Conservation (phyloP, 2,329 filamentous ascomycete species). For the Scedosporium dehoogii region DNA sequence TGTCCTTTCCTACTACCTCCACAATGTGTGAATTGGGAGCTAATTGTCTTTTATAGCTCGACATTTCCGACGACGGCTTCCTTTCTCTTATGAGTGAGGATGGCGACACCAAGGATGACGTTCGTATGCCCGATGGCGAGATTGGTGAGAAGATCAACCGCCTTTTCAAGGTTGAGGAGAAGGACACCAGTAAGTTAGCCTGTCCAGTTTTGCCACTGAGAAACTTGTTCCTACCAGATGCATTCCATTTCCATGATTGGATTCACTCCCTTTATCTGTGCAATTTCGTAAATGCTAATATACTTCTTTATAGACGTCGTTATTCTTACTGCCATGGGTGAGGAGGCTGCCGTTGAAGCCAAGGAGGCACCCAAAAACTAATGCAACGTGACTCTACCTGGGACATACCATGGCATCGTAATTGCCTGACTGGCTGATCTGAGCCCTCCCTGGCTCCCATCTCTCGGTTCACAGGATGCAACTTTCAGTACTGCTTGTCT, state of each 20-base stretch:
- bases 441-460: neutral
- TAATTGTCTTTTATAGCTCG: constrained; percentile 49
- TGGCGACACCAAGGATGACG: constrained; percentile 86
- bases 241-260: neutral
- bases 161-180: constrained; percentile 73
- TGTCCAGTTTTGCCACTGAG: neutral
- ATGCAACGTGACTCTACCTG: neutral
- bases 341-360: constrained; percentile 83
- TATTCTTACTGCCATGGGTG: constrained; percentile 91
- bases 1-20: neutral
- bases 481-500: neutral
- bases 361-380: constrained; percentile 67
- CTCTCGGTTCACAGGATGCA: neutral
- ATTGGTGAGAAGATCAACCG: constrained; percentile 76
- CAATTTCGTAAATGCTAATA: constrained; percentile 14
- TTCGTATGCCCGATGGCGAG: constrained; percentile 85
- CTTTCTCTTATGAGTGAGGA: constrained; percentile 86
- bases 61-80: constrained; percentile 89
- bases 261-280: neutral
- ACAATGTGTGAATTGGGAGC: neutral
- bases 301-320: constrained; percentile 59
- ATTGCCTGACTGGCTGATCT: neutral
- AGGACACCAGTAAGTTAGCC: constrained; percentile 75
- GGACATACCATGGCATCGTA: neutral
- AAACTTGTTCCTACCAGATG: too few relatives aligned